Conservation (phyloP, 31 red algal species). For the Asparagopsis taxiformis region DNA sequence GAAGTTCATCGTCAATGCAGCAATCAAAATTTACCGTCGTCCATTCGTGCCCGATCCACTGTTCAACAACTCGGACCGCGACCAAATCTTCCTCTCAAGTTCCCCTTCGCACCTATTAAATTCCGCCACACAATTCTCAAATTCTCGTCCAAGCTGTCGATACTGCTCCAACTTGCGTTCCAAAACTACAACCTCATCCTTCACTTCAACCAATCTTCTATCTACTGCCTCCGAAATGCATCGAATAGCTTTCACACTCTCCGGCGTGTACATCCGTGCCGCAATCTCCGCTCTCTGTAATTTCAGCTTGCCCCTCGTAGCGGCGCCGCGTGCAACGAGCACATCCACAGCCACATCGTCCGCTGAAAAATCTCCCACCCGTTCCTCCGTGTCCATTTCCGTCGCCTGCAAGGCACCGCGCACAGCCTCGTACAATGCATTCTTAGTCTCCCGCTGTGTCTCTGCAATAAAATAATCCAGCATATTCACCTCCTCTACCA, state of each 20-base stretch:
- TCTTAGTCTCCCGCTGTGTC: too few relatives aligned
- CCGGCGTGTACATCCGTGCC: conserved; percentile 2
- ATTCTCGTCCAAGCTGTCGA: conserved; percentile 3
- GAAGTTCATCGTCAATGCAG: background rate
- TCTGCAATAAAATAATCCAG: too few relatives aligned
- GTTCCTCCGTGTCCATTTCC: too few relatives aligned
- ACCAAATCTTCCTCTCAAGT: conserved; percentile 37
- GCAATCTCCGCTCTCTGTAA: conserved; percentile 35
- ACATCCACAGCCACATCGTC: too few relatives aligned
- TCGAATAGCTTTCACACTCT: conserved; percentile 11
- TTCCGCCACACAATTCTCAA: conserved; percentile 15
- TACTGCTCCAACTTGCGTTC: conserved; percentile 20
- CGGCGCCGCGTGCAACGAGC: conserved; percentile 11
- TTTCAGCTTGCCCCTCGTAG: conserved; percentile 6
- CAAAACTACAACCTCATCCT: background rate
- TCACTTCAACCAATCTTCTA: background rate
- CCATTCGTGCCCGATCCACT: background rate
- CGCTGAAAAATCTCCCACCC: too few relatives aligned
- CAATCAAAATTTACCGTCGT: background rate
- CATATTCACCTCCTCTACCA: too few relatives aligned
- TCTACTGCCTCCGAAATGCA: background rate
- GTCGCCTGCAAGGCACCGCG: too few relatives aligned
- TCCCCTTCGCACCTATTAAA: background rate
- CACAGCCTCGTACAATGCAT: too few relatives aligned
- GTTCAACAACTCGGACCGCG: conserved; percentile 11